Base-by-base conservation (phyloP, 2,329 filamentous ascomycete species). In the Venturia asperata region DNA sequence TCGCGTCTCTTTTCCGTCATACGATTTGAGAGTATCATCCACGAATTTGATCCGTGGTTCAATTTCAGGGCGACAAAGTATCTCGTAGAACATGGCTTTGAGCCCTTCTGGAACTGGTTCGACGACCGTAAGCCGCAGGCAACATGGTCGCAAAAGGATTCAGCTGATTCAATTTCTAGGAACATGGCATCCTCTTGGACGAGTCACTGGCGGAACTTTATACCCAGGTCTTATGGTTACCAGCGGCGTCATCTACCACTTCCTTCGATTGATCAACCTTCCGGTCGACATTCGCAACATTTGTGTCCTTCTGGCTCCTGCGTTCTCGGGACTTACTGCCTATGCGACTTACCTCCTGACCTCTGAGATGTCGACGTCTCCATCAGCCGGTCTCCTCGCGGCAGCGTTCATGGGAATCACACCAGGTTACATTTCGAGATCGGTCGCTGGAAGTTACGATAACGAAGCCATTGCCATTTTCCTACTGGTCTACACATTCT, bases 21-120 rank as follows among this genome's bases (percentile, higher is more conserved):
- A 79, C 90, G 94, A 71, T 99, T 99, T 76, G 94, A 99, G 81
- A 96, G 91, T 80, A 99, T 99, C 74, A 99, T 99, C 74, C 94
- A 99, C 83, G 94, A 99, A 83, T 99, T 99, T 80, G 94, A 99
- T 79, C 94, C 94, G 43, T 99, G 94, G 94, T 99, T 99, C 82
- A 99, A 99, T 80, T 99, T 99, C 80, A 85, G 94, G 78, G 94
- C 94, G 70, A 97, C 94, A 65, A 97, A 97, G 79, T 97, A 99
- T 74, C 85, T 99, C 65, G 91, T 99, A 65, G 86, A 93, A 74
- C 86, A 99, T 87, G 94, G 94, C 72, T 97, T 99, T 81, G 95
- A 96, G 78, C 92, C 90, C 77, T 99, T 99, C 77, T 99, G 94
- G 94, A 93, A 99, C 77, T 99, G 94, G 94, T 99, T 99, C 75